Percentiles rank a stretch among this genome's conserved stretches.
Conservation (phyloP, 2,329 filamentous ascomycete species). For the Dendryphion nanum region DNA sequence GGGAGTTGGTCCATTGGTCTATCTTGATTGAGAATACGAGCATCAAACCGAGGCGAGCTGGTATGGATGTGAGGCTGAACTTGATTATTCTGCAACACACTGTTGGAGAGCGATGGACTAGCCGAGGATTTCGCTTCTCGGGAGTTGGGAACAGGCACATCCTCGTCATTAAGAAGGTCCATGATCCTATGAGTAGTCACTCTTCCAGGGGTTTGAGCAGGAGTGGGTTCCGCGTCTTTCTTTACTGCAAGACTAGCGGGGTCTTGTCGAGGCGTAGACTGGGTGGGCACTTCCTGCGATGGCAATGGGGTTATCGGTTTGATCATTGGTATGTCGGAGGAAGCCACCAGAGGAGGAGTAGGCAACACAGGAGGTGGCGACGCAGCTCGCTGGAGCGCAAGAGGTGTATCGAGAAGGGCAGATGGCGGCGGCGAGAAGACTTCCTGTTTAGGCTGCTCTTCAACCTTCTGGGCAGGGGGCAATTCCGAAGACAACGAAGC, state of each 20-base stretch:
- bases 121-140: slow-evolving; percentile 15
- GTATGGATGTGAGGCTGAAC: too few relatives aligned
- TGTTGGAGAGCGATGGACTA: too few relatives aligned
- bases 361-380: background rate
- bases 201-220: background rate
- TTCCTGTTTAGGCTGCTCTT: background rate
- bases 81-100: too few relatives aligned
- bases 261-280: background rate
- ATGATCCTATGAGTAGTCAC: slow-evolving; percentile 35
- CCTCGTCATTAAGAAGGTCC: slow-evolving; percentile 38
- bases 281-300: background rate
- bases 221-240: background rate
- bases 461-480: background rate
- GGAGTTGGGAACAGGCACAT: slow-evolving; percentile 22
- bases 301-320: background rate
- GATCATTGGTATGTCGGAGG: background rate
- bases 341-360: background rate
- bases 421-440: too few relatives aligned
- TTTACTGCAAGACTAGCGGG: background rate
- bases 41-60: too few relatives aligned
- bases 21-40: too few relatives aligned
- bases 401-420: background rate
- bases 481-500: slow-evolving; percentile 32
- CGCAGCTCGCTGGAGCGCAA: background rate
- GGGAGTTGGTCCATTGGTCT: too few relatives aligned